Conservation (phyloP, 73 alveolate genomes). For the Paramecium primaurelia region DNA sequence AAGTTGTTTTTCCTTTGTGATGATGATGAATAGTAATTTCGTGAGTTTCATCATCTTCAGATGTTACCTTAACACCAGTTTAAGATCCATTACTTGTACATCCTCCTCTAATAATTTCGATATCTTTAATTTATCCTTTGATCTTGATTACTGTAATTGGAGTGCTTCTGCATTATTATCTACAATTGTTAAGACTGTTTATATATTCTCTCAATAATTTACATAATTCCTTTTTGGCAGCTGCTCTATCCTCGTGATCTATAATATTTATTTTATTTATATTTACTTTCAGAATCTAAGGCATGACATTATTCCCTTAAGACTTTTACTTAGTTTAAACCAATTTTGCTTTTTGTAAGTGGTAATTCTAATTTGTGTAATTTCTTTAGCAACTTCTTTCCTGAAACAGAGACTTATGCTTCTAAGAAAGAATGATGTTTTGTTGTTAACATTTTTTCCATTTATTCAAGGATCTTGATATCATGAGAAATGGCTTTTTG, state of each 20-base stretch:
- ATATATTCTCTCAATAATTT: constrained; percentile 31
- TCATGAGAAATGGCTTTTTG: not conserved
- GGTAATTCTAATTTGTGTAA: not conserved
- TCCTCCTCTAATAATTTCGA: not conserved
- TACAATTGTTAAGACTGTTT: not conserved
- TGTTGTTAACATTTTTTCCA: constrained; percentile 1
- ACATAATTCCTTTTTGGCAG: constrained; percentile 14
- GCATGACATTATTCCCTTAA: constrained; percentile 1
- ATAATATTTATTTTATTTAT: not conserved
- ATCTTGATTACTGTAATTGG: constrained; percentile 39
- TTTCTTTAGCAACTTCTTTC: not conserved
- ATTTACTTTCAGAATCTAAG: not conserved
- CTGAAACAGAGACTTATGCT: not conserved
- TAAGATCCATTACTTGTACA: not conserved
- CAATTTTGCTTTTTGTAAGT: not conserved
- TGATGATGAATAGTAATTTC: constrained; percentile 18
- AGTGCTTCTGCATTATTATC: not conserved
- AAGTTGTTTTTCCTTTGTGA: not conserved
- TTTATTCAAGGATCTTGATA: not conserved
- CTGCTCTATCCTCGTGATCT: not conserved
- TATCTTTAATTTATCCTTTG: constrained; percentile 10
- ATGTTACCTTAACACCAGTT: not conserved
- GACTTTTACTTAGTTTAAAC: not conserved
- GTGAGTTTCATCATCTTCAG: not conserved
- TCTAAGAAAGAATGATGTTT: not conserved